A percentile compares a stretch with the other conserved stretches of the same genome.
phyloP scores from a whole-genome alignment of 2,329 filamentous ascomycete species.

The Aureobasidium lini region DNA sequence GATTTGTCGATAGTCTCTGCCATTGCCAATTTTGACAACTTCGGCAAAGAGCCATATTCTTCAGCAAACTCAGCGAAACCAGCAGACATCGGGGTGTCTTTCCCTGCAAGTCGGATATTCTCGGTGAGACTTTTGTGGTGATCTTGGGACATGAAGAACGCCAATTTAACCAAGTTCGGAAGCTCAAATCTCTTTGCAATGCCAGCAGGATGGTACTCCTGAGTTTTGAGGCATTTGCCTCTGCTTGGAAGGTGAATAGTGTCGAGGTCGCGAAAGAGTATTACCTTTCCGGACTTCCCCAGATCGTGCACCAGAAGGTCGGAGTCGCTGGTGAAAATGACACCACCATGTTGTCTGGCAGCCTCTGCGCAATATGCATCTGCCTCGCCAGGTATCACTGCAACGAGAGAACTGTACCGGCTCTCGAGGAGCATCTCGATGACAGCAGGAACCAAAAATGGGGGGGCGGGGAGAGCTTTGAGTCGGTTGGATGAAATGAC shows the following conservation, averaged over 20 bases:
- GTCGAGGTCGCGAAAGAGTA: slow-evolving; percentile 61
- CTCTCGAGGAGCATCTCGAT: slow-evolving; percentile 58
- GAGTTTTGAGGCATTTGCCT: slow-evolving; percentile 20
- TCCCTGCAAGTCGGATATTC: slow-evolving; percentile 22
- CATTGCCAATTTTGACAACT: slow-evolving; percentile 11
- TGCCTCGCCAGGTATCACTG: slow-evolving; percentile 74
- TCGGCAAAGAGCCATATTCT: slow-evolving; percentile 21
- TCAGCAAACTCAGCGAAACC: slow-evolving; percentile 26
- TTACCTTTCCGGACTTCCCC: slow-evolving; percentile 52
- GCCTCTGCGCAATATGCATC: slow-evolving; percentile 70
- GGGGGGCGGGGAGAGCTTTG: slow-evolving; percentile 44
- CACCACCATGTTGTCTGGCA: slow-evolving; percentile 47
- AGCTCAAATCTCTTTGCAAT: slow-evolving; percentile 42
- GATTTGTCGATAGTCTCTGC: background rate
- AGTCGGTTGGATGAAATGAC: slow-evolving; percentile 17
- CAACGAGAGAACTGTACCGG: slow-evolving; percentile 35
- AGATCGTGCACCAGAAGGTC: slow-evolving; percentile 73
- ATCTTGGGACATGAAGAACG: slow-evolving; percentile 32
- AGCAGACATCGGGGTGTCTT: slow-evolving; percentile 16
- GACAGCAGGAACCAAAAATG: slow-evolving; percentile 71
- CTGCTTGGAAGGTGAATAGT: slow-evolving; percentile 26
- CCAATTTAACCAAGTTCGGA: slow-evolving; percentile 31
- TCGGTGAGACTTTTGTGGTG: slow-evolving; percentile 25
- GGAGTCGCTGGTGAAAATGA: slow-evolving; percentile 75
- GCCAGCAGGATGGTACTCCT: slow-evolving; percentile 33